Base-by-base conservation (phyloP, 306 rosid genomes). In the Calophaca sinica region DNA sequence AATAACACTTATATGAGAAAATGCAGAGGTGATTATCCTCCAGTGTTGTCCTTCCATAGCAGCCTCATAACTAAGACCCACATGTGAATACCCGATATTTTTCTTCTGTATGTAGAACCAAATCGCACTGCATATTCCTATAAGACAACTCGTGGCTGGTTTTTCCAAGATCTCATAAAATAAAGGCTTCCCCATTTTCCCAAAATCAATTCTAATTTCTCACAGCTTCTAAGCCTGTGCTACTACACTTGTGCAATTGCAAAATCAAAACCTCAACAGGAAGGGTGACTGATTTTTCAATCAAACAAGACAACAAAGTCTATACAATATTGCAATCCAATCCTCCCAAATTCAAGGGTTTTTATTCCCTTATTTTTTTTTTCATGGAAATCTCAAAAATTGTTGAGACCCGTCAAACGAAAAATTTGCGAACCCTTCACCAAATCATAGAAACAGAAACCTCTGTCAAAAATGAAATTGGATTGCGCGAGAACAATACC, bases 21-120 rank as follows among this genome's bases (percentile, higher is more conserved):
- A 90, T 2, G 96, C 92, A 7, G 97, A 90, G 42, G 98, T 91
- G 80, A 91, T 88, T 69, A 91, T 88, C 87, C 98, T 90, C 98
- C 97, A 94, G 70, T 91, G 82, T 69, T 94, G 96, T 59, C 98
- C 97, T 79, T 88, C 98, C 6, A 91, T 55, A 45, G 97, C 91
- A 50, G 90, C 86, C 70, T 94, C 98, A 73, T 94, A 94, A 84
- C 96, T 92, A 87, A 94, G 62, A 13, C 98, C 97, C 58, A 94
- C 98, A 41, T 94, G 97, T 9, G 98, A 88, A 80, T 94, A 94
- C 64, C 98, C 98, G 59, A 94, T 88, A 70, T 85, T 86, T 57
- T 90, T 94, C 88, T 88, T 94, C 89, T 91, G 97, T 44, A 94
- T 88, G 80, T 86, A 91, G 73, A 90, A 90, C 98, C 98, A 94